Evolutionary conservation across 768 basidiomycete genomes (phyloP).

Genomic region (Pisolithus tinctorius): DNA sequence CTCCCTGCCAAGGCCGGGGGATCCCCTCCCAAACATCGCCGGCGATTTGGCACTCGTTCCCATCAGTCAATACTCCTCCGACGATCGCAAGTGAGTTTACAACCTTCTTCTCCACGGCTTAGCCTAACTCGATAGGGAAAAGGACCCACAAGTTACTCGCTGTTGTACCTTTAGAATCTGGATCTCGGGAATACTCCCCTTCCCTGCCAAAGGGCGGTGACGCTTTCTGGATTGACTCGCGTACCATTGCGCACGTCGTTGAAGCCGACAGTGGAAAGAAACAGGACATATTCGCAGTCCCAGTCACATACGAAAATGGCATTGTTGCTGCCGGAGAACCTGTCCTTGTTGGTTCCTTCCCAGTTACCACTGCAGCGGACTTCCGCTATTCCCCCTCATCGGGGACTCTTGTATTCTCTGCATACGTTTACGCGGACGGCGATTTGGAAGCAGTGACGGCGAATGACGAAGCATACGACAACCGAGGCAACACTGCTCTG

Average conservation of each 20-base stretch:
- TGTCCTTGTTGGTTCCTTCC: conserved; percentile 55
- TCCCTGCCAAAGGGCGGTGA: conserved; percentile 64
- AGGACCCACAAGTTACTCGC: conserved; percentile 70
- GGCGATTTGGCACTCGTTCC: conserved; percentile 67
- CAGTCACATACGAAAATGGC: conserved; percentile 39
- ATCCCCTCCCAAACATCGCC: conserved; percentile 55
- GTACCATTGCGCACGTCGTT: conserved; percentile 66
- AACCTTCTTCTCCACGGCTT: background rate
- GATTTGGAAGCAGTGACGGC: conserved; percentile 60
- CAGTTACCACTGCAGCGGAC: conserved; percentile 60
- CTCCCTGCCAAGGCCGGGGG: conserved; percentile 58
- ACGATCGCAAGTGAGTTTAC: conserved; percentile 60
- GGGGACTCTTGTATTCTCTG: conserved; percentile 76
- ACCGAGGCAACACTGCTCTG: conserved; percentile 63
- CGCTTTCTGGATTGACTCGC: conserved; percentile 69
- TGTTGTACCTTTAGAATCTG: conserved; percentile 51
- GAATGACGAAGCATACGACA: conserved; percentile 66
- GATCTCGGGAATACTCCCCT: conserved; percentile 44
- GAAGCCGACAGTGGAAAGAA: conserved; percentile 42
- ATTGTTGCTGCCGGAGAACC: conserved; percentile 31
- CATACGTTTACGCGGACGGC: conserved; percentile 72
- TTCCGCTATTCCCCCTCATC: conserved; percentile 57
- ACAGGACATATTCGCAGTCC: conserved; percentile 54
- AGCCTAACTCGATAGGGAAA: background rate
- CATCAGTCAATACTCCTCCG: conserved; percentile 62